These are phyloP conservation scores for Haplosporangium gracile DNA, from an alignment of 192 early-diverging fungal genomes.

Conservation along the genomic window DNA sequence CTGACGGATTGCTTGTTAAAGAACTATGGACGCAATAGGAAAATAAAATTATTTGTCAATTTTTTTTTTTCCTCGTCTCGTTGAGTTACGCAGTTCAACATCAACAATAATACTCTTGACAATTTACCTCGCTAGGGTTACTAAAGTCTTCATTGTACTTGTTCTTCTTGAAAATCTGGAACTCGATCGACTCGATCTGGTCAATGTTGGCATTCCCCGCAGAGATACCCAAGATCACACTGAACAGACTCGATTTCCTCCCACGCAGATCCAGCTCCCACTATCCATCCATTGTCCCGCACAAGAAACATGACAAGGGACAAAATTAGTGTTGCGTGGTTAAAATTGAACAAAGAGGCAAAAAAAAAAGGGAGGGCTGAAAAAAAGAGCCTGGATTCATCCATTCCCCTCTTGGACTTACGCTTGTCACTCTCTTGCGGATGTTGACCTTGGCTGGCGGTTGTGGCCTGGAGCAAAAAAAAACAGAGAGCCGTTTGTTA, in stretches of 20 bases:
- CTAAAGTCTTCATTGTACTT: neutral
- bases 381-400: too few species aligned
- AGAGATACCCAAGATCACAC: neutral
- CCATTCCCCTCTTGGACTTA: neutral
- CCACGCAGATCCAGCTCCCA: conserved; percentile 1
- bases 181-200: conserved; percentile 4
- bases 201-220: neutral
- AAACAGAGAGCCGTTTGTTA: neutral
- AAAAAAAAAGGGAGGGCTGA: too few species aligned
- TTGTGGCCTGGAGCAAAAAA: neutral
- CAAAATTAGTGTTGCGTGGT: neutral
- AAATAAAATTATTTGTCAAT: neutral
- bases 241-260: neutral
- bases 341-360: too few species aligned
- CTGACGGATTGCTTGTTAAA: neutral
- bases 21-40: neutral
- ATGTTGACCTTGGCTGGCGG: neutral
- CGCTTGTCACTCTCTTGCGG: neutral
- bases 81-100: neutral
- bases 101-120: neutral
- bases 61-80: neutral
- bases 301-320: too few species aligned
- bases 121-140: neutral
- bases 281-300: neutral
- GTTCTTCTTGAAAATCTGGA: neutral